Conservation (phyloP, 257 asterid species). For the Nicotiana tomentosiformis region DNA sequence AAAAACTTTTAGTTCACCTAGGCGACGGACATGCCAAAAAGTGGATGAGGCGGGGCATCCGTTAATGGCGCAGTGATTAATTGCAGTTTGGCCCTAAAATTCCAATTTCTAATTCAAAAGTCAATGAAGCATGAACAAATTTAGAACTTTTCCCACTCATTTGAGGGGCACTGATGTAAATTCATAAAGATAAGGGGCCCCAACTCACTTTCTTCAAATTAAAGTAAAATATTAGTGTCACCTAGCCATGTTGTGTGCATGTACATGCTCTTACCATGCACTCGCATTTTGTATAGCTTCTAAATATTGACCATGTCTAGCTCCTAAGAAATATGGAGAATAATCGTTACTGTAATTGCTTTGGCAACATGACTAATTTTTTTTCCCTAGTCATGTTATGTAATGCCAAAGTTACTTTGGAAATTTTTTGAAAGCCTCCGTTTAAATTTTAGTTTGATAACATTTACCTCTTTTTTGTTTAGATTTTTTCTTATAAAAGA, state of each 20-base stretch:
- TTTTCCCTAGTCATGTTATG: too few species aligned
- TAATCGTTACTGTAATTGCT: too few species aligned
- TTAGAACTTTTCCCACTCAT: background rate
- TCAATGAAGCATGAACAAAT: background rate
- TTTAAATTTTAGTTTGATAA: too few species aligned
- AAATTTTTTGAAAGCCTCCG: too few species aligned
- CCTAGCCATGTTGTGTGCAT: background rate
- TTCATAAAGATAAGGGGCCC: background rate
- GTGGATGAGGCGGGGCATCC: background rate
- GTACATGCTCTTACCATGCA: background rate
- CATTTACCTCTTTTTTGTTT: too few species aligned
- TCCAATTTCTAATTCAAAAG: background rate
- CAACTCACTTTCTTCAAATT: background rate
- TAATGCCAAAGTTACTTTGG: too few species aligned
- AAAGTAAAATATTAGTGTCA: background rate
- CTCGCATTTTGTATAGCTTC: background rate
- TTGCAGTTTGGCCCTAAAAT: background rate
- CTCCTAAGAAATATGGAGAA: too few species aligned
- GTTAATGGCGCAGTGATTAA: constrained; percentile 3
- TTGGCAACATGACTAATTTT: too few species aligned
- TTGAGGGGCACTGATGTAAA: background rate
- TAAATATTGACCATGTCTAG: background rate
- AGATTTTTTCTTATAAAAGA: too few species aligned
- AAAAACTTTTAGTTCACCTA: too few species aligned
- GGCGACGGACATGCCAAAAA: too few species aligned